Evolutionary conservation across 1,139 yeast genomes (phyloP).

Genomic region (Zhuliangozyma blackwelliae): DNA sequence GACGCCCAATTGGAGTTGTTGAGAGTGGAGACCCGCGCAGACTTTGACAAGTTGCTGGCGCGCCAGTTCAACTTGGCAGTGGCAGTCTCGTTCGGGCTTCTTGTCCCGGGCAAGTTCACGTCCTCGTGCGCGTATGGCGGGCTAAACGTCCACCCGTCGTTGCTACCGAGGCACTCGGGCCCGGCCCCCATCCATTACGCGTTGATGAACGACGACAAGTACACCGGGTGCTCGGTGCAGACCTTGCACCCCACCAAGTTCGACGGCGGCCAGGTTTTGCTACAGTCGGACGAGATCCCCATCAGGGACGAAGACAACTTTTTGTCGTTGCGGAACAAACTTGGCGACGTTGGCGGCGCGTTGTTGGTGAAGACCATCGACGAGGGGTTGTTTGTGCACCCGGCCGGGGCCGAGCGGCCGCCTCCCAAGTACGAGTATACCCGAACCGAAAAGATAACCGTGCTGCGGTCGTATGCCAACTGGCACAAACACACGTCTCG

Average conservation of each 20-base stretch:
- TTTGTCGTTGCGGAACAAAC: constrained; percentile 34
- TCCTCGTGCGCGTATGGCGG: constrained; percentile 56
- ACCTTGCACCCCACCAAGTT: constrained; percentile 84
- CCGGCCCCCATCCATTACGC: constrained; percentile 89
- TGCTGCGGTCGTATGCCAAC: constrained; percentile 35
- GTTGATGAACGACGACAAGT: constrained; percentile 54
- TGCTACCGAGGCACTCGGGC: constrained; percentile 80
- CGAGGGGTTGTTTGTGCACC: constrained; percentile 16
- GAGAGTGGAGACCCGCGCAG: constrained; percentile 57
- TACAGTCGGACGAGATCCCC: constrained; percentile 47
- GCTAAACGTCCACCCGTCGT: constrained; percentile 87
- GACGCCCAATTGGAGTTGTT: constrained; percentile 31
- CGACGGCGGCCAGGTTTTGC: constrained; percentile 70
- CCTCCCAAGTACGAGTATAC: constrained; percentile 32
- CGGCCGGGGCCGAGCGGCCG: not conserved
- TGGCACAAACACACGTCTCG: constrained; percentile 41
- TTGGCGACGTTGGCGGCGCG: constrained; percentile 59
- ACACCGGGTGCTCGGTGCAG: constrained; percentile 86
- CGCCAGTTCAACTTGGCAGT: constrained; percentile 57
- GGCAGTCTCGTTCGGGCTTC: constrained; percentile 85
- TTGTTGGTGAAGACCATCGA: constrained; percentile 47
- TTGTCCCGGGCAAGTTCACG: constrained; percentile 66
- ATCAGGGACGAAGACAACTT: constrained; percentile 42
- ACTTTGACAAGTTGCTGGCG: constrained; percentile 34
- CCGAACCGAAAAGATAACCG: constrained; percentile 53